Evolutionary conservation across 176 grass and related monocot genomes (phyloP).

Genomic region (Bothriochloa decipiens): DNA sequence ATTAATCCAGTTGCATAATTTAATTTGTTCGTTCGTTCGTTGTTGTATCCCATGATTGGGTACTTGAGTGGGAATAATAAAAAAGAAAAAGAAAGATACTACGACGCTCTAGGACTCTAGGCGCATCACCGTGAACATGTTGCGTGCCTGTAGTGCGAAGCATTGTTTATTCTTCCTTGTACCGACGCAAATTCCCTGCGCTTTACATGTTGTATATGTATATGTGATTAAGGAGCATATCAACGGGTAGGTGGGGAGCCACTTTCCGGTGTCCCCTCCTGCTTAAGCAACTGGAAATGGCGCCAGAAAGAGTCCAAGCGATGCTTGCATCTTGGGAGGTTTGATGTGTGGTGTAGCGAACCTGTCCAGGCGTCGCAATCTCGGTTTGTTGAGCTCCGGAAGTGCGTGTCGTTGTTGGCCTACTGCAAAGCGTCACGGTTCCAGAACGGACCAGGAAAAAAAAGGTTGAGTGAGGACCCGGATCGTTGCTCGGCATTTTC

Average conservation of each 20-base stretch:
- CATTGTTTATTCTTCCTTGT: constrained; percentile 38
- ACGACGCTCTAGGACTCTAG: background rate
- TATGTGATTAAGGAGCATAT: background rate
- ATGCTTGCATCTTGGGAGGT: background rate
- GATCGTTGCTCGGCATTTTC: background rate
- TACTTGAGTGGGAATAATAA: background rate
- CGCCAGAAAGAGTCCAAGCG: background rate
- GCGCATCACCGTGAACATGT: background rate
- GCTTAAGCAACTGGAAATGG: constrained; percentile 14
- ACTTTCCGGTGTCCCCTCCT: constrained; percentile 14
- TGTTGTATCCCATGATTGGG: background rate
- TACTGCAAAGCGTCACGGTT: background rate
- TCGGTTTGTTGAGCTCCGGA: constrained; percentile 4
- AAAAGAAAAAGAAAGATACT: background rate
- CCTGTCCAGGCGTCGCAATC: constrained; percentile 28
- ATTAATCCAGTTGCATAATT: background rate
- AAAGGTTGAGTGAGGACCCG: background rate
- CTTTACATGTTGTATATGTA: background rate
- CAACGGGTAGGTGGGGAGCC: background rate
- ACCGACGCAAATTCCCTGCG: background rate
- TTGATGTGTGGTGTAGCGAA: background rate
- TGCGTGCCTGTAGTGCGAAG: constrained; percentile 24
- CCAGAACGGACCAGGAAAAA: background rate
- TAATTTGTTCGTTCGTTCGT: constrained; percentile 38
- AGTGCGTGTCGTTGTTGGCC: background rate